Base-by-base conservation (phyloP, 176 grass and related monocot species). In the Zizania latifolia region DNA sequence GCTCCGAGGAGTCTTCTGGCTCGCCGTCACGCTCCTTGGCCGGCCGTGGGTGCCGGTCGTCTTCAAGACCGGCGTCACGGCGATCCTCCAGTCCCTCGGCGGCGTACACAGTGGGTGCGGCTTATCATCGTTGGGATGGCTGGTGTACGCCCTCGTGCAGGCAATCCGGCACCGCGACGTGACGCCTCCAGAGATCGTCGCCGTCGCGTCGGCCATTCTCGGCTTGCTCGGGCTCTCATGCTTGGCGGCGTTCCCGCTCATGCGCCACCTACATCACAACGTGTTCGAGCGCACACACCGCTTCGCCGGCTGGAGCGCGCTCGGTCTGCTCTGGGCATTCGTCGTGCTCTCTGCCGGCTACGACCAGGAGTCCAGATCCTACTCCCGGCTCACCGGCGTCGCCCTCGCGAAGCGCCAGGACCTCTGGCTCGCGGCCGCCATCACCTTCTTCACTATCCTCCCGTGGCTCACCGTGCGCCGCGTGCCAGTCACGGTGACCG, bases 221-320 rank as follows among this genome's bases (percentile, higher is more conserved):
- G 82, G 15, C 3, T 36, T 93, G 10, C 69, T 93, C 2, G 83
- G 17, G 13, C 55, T 90, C 28, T 93, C 82, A 22, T 90, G 87
- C 74, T 0, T 80, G 7, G 84, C 87, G 3, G 91, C 88, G 22
- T 90, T 93, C 85, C 91, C 91, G n/a, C 81, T 90, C 23, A 36
- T 93, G 37, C 87, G 91, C 63, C 91, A 90, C 84, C 81, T 90
- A 39, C 91, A 93, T 70, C 91, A 93, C 70, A 93, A 93, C 88
- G 84, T 88, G 36, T 93, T 93, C 62, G 91, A 93, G 71, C 76
- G 84, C 62, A 86, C 91, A 29, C 91, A 93, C 78, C 87, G 91
- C 14, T 90, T 90, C 46, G 88, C 91, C 21, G 91, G 91, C 3
- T 93, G 87, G 91, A 24, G n/a, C 17, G 87, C 87, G 2, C 91